Evolutionary conservation across 768 basidiomycete species (phyloP), one percentile per base, ranked within the genome.

Genomic region (Sporobolomyces pararoseus): DNA sequence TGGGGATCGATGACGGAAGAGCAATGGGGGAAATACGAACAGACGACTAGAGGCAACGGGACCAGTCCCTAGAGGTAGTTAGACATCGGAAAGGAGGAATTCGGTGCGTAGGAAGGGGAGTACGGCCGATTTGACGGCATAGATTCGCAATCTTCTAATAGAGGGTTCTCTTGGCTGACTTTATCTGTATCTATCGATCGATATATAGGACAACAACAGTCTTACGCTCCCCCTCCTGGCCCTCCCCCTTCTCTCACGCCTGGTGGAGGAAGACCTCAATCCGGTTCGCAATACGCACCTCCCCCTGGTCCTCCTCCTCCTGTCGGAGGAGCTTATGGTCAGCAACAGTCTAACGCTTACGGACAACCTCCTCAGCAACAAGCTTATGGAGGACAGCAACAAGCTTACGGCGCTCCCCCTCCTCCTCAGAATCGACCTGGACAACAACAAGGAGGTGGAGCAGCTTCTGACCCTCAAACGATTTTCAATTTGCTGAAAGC

Each of bases 301-400:
- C 59, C 59, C 25, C 59, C 59, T 31, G 59, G 59, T 32, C 59
- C 59, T 61, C 59, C 59, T 25, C 59, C 59, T 49, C 46, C 46
- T 16, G 59, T 49, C n/a, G 59, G 42, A 31, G 58, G 9, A 14
- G 16, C 42, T 13, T 60, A 61, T 27, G 65, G 65, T 7, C 65
- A 66, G 57, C 65, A 37, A 21, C 57, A 51, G 7, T 39, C 7
- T 4, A 9, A 13, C 23, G 16, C 34, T 19, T 58, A 58, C 37
- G 57, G 57, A n/a, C 57, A 58, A 58, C 57, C 10, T 12, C 32
- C 29, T 35, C 58, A 60, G 32, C 44, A 60, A 58, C 23, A 12
- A 13, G 39, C 58, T 14, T 61, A 61, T 31, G 59, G 59, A 42
- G 10, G 17, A 42, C 39, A 42, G 17, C 34, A 34, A n/a, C 54